These are phyloP conservation scores for Stagonosporopsis cucurbitacearum DNA, from an alignment of 2,329 filamentous ascomycete species.

Conservation along the genomic window DNA sequence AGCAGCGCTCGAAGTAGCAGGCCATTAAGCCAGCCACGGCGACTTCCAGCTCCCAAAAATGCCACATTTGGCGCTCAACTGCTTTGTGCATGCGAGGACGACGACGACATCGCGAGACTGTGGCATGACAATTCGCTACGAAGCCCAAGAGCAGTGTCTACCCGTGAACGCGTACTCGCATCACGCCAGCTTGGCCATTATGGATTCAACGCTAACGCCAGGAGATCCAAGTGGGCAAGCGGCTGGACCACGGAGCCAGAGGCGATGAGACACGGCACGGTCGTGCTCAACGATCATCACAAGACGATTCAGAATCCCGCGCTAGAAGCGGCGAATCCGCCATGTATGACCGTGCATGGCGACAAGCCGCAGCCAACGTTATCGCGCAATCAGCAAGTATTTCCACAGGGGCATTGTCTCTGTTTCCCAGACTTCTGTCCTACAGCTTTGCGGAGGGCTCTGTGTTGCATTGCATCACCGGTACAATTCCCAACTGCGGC, in stretches of 20 bases:
- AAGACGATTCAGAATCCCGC: neutral
- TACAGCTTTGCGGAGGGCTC: too few species aligned
- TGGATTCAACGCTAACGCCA: neutral
- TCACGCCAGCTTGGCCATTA: constrained; percentile 1
- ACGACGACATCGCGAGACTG: neutral
- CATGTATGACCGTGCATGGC: neutral
- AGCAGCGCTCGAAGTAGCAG: neutral
- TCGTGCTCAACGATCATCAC: constrained; percentile 7
- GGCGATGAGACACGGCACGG: constrained; percentile 17
- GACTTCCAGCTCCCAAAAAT: neutral
- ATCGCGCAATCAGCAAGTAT: neutral
- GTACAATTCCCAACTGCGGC: neutral
- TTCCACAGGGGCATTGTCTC: neutral
- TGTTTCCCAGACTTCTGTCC: neutral
- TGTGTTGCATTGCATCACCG: constrained; percentile 1
- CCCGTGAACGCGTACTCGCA: neutral
- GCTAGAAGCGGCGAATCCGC: constrained; percentile 2
- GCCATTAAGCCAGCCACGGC: too few species aligned
- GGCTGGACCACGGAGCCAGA: constrained; percentile 12
- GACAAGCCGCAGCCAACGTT: neutral
- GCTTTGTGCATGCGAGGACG: neutral
- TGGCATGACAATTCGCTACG: neutral
- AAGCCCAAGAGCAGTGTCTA: neutral
- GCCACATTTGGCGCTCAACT: neutral
- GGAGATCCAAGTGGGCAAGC: constrained; percentile 8